Evolutionary conservation across 371 early-diverging fungal species (phyloP).

Genomic region (Cokeromyces recurvatus): DNA sequence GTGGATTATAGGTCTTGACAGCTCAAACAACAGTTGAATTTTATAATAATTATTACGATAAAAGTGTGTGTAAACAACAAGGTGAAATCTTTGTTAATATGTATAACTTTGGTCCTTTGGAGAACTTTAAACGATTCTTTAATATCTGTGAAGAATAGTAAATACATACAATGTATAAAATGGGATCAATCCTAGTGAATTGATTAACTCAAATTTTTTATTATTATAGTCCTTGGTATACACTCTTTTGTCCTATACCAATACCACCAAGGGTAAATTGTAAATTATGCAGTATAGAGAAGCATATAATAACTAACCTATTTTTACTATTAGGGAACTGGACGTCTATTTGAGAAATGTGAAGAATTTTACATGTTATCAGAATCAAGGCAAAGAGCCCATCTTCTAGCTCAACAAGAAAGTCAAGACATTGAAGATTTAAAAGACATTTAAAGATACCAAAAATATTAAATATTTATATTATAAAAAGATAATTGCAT

Average conservation of each 20-base stretch:
- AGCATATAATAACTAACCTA: not conserved
- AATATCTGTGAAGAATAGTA: constrained; percentile 47
- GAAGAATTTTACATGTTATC: constrained; percentile 42
- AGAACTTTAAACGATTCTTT: constrained; percentile 48
- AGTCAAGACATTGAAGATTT: constrained; percentile 40
- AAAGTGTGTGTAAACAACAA: constrained; percentile 39
- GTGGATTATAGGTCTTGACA: constrained; percentile 48
- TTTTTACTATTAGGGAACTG: constrained; percentile 25
- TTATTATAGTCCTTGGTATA: constrained; percentile 50
- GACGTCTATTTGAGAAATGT: constrained; percentile 41
- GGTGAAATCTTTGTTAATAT: constrained; percentile 58
- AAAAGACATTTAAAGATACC: constrained; percentile 37
- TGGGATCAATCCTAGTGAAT: not conserved
- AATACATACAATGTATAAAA: constrained; percentile 1
- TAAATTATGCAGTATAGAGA: not conserved
- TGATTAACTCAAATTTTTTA: not conserved
- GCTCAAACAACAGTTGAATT: constrained; percentile 61
- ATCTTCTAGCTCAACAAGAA: constrained; percentile 30
- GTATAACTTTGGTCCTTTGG: constrained; percentile 52
- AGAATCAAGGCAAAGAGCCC: constrained; percentile 30
- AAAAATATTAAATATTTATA: no score
- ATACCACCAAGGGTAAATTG: constrained; percentile 45
- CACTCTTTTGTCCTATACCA: constrained; percentile 47
- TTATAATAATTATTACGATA: constrained; percentile 55
- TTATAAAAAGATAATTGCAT: constrained; percentile 1